Percentiles rank a stretch among this genome's conserved stretches.
Evolutionary conservation across 2,329 filamentous ascomycete species (phyloP).

Genomic region (Proliferodiscus dingleyae): DNA sequence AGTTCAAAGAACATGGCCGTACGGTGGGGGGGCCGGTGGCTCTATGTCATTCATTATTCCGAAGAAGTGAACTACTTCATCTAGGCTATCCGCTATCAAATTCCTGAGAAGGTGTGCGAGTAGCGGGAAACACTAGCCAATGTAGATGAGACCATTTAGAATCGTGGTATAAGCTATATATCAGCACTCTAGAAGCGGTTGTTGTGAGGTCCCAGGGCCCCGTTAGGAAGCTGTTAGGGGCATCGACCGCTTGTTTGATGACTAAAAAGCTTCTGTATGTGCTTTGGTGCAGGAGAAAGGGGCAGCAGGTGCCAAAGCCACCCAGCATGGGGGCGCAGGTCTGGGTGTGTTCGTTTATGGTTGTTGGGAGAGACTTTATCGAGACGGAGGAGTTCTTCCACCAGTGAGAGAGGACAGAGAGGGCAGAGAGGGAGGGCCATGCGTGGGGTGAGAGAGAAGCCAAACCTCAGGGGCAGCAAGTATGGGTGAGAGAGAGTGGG

Average conservation of each 20-base stretch:
- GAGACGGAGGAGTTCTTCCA: constrained; percentile 18
- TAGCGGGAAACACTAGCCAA: neutral
- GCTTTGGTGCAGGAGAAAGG: neutral
- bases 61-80: too few species aligned
- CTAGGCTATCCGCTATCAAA: too few species aligned
- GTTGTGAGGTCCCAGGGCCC: neutral
- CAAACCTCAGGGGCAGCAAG: constrained; percentile 14
- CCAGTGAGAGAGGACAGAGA: constrained; percentile 6
- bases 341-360: neutral
- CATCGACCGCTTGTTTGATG: neutral
- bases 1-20: neutral
- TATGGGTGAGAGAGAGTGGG: too few species aligned
- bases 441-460: too few species aligned
- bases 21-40: constrained; percentile 3
- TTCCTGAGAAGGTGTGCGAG: neutral
- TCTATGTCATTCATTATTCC: constrained; percentile 8
- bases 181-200: neutral
- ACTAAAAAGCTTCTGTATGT: neutral
- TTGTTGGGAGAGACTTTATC: constrained; percentile 8
- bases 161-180: neutral
- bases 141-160: neutral
- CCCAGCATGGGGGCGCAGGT: neutral
- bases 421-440: neutral
- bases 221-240: too few species aligned
- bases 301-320: constrained; percentile 1